Evolutionary conservation across 2,329 filamentous ascomycete genomes (phyloP), one percentile per base, ranked within the genome.

Genomic region (Penicillium carneum): DNA sequence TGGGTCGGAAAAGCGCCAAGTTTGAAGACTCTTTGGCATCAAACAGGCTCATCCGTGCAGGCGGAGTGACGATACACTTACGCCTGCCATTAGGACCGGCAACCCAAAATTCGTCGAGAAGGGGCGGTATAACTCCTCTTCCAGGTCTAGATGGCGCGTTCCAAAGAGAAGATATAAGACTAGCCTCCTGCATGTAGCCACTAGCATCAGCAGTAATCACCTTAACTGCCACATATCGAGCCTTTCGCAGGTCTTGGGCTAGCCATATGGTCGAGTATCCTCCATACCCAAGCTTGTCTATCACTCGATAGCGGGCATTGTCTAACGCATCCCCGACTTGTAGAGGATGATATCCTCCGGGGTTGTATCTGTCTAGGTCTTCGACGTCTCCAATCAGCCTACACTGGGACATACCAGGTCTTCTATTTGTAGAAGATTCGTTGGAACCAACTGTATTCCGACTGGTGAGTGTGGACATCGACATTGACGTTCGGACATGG

Each of bases 181-280:
- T 64, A 58, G 59, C 48, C 29, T 68, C 62, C 36, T 18, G 7
- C 14, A 59, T 39, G 45, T 8, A 29, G 20, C 6, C 2, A 60
- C 51, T 63, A 41, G 47, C 39, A 62, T 76, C 68, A 9, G 74
- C 71, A 0, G 65, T 73, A 54, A 71, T 69, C 14, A 73, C 65
- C 62, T 79, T 79, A n/a, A 78, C 48, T 7, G 75, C 75, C 16
- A 77, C 74, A 62, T 76, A 76, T 57, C 43, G 64, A 0, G 57
- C 54, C 6, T 26, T 31, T 33, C 41, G 51, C 14, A 70, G 23
- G 39, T 77, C 75, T 1, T 56, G 62, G 34, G 75, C 74, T 20
- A 79, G 72, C 74, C 73, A 79, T 33, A 68, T 65, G 5, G 75
- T 79, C 5, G 76, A 79, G 59, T 67, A 67, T 42, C 45, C 51